Percentiles rank a stretch among this genome's conserved stretches.
Evolutionary conservation across 257 asterid species (phyloP).

Genomic region (Linderniella brevidens): DNA sequence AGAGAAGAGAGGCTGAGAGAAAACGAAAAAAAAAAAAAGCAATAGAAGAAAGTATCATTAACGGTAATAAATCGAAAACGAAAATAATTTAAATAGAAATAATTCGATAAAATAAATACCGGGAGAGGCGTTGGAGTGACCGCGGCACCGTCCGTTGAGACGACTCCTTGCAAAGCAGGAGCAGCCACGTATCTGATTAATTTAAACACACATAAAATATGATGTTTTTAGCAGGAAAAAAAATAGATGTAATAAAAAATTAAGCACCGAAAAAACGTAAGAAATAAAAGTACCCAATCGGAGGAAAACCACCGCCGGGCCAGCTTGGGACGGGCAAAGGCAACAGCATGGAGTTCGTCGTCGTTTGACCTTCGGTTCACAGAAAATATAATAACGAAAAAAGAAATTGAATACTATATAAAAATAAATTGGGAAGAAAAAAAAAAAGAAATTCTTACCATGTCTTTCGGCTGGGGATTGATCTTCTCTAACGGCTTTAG

Average conservation of each 20-base stretch:
- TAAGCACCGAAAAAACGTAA: slow-evolving; percentile 8
- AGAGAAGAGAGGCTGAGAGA: slow-evolving; percentile 45
- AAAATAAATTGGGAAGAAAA: background rate
- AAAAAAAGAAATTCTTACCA: background rate
- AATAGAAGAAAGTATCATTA: background rate
- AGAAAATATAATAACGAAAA: background rate
- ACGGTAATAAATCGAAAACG: background rate
- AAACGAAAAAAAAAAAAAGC: background rate
- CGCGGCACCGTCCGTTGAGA: slow-evolving; percentile 51
- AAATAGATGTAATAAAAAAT: slow-evolving; percentile 10
- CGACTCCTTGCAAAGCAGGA: slow-evolving; percentile 58
- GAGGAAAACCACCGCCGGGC: slow-evolving; percentile 94
- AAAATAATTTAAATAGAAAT: no score
- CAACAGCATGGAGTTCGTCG: slow-evolving; percentile 37
- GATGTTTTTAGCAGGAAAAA: slow-evolving; percentile 15
- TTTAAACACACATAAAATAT: slow-evolving; percentile 5
- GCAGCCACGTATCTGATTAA: slow-evolving; percentile 69
- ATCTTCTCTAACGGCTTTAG: background rate
- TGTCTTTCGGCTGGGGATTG: background rate
- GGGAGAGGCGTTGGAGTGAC: slow-evolving; percentile 63
- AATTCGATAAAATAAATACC: slow-evolving; percentile 27
- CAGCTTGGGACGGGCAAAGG: slow-evolving; percentile 68
- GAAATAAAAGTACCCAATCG: slow-evolving; percentile 51
- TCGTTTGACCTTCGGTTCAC: slow-evolving; percentile 28
- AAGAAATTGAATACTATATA: slow-evolving; percentile 11